Conservation (phyloP, 164 flowering plant species). For the Brasenia schreberi region DNA sequence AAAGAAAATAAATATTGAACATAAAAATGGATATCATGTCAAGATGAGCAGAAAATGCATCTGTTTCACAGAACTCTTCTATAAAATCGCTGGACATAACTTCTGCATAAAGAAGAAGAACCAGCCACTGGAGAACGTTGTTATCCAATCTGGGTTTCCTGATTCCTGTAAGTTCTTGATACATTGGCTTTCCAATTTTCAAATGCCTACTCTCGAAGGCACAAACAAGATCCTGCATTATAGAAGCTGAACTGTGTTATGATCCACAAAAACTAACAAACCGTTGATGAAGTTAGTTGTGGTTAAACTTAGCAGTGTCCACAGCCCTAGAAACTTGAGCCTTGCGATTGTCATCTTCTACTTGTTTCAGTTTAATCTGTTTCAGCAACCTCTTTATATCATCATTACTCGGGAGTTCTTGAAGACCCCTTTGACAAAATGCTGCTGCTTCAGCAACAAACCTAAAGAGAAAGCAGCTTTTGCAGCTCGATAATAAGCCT, state of each 20-base stretch:
- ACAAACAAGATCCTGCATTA: slow-evolving; percentile 50
- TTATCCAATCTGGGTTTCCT: slow-evolving; percentile 59
- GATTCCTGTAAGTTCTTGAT: slow-evolving; percentile 65
- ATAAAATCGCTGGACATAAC: slow-evolving; percentile 94
- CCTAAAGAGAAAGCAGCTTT: slow-evolving; percentile 70
- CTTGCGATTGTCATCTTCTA: slow-evolving; percentile 41
- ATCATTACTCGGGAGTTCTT: slow-evolving; percentile 45
- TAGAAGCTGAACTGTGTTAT: slow-evolving; percentile 5
- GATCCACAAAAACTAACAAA: neutral
- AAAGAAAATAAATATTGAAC: neutral
- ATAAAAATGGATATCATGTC: slow-evolving; percentile 66
- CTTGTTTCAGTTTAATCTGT: slow-evolving; percentile 29
- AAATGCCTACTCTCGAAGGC: slow-evolving; percentile 54
- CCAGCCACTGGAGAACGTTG: slow-evolving; percentile 90
- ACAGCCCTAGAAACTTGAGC: slow-evolving; percentile 52
- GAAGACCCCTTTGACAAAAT: slow-evolving; percentile 50
- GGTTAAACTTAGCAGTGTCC: slow-evolving; percentile 52
- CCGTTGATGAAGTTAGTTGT: neutral
- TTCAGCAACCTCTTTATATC: slow-evolving; percentile 55
- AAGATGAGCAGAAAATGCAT: slow-evolving; percentile 71
- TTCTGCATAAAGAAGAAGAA: slow-evolving; percentile 82
- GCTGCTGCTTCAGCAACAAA: slow-evolving; percentile 53
- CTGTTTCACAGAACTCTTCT: slow-evolving; percentile 92
- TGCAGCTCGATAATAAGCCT: slow-evolving; percentile 89
- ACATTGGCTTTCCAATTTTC: slow-evolving; percentile 69